Base-by-base conservation (phyloP, 306 rosid species). In the Myrica gale region DNA sequence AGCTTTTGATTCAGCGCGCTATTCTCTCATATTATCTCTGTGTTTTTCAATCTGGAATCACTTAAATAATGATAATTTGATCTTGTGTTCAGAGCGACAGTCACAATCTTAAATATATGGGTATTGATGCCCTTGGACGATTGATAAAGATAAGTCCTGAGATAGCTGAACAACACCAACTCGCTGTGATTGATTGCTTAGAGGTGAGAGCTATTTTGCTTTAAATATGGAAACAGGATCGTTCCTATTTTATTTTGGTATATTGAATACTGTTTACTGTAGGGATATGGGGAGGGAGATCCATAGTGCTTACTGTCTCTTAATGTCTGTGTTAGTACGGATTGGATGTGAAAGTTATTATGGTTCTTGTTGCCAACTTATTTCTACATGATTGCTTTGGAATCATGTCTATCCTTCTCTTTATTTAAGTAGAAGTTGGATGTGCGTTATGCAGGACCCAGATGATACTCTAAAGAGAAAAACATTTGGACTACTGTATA, bases 71-170 rank as follows among this genome's bases (percentile, higher is more conserved):
- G 61, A 21, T 68, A 32, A 21, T 44, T 7, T n/a, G 65, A 41
- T 80, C 45, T 69, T 74, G 73, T 82, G 79, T 75, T 56, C 90
- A 95, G 99, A 96, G 97, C 78, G 99, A 96, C 77, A 92, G 93
- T 84, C 99, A 96, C 81, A 96, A 96, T 82, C 88, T 96, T 69
- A 96, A 90, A 84, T 96, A 96, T 81, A 89, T 96, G 99, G 99
- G 99, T 56, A 96, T 96, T 74, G 99, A 96, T 84, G 92, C 96
- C 58, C 98, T 96, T 69, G 97, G 97, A 81, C 96, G 96, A 77
- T 73, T 96, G 52, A 90, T 96, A 77, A 92, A 88, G 90, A 76
- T 89, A 67, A 92, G 93, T 68, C 97, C 99, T 1, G 89, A 90
- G 60, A 81, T 96, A 65, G 99, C 99, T 3, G 99, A 96, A 80